Evolutionary conservation across 306 rosid genomes (phyloP).

Genomic region (Fragaria ananassa): DNA sequence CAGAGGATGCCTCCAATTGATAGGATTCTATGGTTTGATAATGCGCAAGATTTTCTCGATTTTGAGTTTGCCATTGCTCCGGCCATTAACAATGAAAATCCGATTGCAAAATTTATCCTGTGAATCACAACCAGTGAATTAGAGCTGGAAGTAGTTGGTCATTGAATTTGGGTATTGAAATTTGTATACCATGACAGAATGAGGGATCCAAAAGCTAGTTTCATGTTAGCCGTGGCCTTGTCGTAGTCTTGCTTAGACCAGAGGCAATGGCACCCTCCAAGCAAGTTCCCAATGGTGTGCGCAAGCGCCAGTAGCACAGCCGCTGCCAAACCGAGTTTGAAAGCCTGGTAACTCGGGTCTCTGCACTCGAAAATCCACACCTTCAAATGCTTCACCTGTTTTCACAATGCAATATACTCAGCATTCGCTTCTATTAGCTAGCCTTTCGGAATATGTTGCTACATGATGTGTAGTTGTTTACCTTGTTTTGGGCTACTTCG

Average conservation of each 20-base stretch:
- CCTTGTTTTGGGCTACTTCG: conserved; percentile 79
- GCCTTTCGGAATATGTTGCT: too few relatives aligned
- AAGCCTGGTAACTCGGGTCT: conserved; percentile 68
- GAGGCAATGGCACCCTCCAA: conserved; percentile 68
- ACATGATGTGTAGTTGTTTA: not conserved
- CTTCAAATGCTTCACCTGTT: conserved; percentile 61
- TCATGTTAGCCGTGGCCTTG: conserved; percentile 45
- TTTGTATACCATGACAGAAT: conserved; percentile 56
- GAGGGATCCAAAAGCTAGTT: conserved; percentile 48
- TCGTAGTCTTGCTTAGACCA: conserved; percentile 38
- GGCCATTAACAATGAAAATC: conserved; percentile 51
- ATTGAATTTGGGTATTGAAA: not conserved
- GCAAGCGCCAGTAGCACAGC: conserved; percentile 49
- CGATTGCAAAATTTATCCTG: conserved; percentile 54
- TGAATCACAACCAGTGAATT: not conserved
- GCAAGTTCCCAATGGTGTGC: conserved; percentile 54
- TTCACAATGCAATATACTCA: not conserved
- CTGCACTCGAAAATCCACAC: conserved; percentile 58
- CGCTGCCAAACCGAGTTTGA: conserved; percentile 73
- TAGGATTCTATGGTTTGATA: conserved; percentile 52
- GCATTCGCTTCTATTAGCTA: not conserved
- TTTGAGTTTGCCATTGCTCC: conserved; percentile 61
- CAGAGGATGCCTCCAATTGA: conserved; percentile 77
- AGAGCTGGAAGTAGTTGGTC: too few relatives aligned
- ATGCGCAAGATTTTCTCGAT: conserved; percentile 58